Percentiles rank a stretch among this genome's conserved stretches.
These are phyloP conservation scores for Logfia minima DNA, from an alignment of 129 eudicot species.

Conservation along the genomic window DNA sequence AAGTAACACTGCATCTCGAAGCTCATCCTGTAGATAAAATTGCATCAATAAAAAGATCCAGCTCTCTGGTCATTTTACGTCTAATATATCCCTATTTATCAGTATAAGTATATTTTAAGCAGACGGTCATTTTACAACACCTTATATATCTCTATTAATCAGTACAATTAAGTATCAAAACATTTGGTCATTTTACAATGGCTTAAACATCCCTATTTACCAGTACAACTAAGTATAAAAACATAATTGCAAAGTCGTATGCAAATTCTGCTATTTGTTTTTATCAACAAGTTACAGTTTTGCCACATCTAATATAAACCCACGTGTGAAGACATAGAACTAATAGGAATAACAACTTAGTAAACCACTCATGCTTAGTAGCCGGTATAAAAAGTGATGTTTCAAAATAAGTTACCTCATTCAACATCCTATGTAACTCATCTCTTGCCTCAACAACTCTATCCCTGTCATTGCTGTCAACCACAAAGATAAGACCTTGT, in stretches of 20 bases:
- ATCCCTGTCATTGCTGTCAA: conserved; percentile 99
- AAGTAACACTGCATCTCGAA: conserved; percentile 96
- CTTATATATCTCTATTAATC: neutral
- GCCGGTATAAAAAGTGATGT: neutral
- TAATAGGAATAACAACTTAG: neutral
- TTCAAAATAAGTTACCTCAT: conserved; percentile 58
- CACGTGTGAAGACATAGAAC: neutral
- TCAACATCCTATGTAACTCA: conserved; percentile 98
- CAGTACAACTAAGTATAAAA: neutral
- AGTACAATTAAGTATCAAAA: no score
- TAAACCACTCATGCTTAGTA: neutral
- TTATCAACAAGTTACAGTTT: neutral
- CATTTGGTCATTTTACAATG: no score
- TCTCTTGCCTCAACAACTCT: conserved; percentile 99
- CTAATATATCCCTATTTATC: neutral
- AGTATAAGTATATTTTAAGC: no score
- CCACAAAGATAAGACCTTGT: conserved; percentile 98
- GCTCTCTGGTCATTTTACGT: neutral
- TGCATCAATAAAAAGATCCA: conserved; percentile 21
- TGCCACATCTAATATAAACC: conserved; percentile 6
- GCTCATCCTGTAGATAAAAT: conserved; percentile 71
- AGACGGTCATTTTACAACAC: neutral
- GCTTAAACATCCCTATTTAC: no score
- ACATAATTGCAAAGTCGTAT: neutral
- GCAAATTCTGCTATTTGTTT: neutral